phyloP scores from a whole-genome alignment of 2,329 filamentous ascomycete species.

The Diatrype stigma region DNA sequence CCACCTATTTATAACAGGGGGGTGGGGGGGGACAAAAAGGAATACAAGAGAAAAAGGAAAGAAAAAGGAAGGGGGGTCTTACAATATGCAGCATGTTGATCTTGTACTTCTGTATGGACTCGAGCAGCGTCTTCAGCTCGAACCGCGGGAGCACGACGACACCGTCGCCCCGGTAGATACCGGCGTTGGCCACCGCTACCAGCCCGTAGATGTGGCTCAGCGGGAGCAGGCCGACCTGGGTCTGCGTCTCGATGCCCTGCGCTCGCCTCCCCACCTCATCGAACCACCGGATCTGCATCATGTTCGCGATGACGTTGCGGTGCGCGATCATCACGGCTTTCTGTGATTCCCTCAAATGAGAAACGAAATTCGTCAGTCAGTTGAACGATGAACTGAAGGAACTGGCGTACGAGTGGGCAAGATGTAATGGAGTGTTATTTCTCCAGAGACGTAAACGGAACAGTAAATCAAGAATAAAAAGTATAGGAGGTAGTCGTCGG shows the following conservation, averaged over 20 bases:
- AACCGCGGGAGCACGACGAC: slow-evolving; percentile 70
- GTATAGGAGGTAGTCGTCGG: too few relatives aligned
- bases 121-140: slow-evolving; percentile 59
- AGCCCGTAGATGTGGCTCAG: slow-evolving; percentile 77
- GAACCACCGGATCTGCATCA: slow-evolving; percentile 54
- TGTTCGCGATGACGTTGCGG: slow-evolving; percentile 69
- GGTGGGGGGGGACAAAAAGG: too few relatives aligned
- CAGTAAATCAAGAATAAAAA: too few relatives aligned
- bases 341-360: too few relatives aligned
- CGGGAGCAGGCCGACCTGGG: slow-evolving; percentile 62
- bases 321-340: slow-evolving; percentile 80
- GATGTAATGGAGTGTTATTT: too few relatives aligned
- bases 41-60: neutral
- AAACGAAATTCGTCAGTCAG: neutral
- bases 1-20: too few relatives aligned
- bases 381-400: too few relatives aligned
- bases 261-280: slow-evolving; percentile 28
- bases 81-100: slow-evolving; percentile 64
- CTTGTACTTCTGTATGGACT: slow-evolving; percentile 62
- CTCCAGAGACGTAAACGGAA: too few relatives aligned
- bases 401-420: too few relatives aligned
- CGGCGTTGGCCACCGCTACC: slow-evolving; percentile 63
- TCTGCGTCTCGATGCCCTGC: slow-evolving; percentile 26
- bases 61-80: slow-evolving; percentile 16
- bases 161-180: slow-evolving; percentile 66